Evolutionary conservation across 176 grass and related monocot species (phyloP).

Genomic region (Secale cereale): DNA sequence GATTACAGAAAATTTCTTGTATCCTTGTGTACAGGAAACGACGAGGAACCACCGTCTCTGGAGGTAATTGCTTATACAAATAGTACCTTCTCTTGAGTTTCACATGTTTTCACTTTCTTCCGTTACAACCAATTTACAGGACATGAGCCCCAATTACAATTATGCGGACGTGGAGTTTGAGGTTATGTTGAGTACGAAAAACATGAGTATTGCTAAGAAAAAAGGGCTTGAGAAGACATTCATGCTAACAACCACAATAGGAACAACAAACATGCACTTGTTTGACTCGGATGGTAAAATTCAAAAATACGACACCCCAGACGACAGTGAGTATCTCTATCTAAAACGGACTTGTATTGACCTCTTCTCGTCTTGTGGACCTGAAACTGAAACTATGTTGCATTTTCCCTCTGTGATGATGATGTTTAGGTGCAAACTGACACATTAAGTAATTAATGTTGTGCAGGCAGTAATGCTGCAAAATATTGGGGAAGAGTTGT

Average conservation of each 20-base stretch:
- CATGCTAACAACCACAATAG: conserved; percentile 72
- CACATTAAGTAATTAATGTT: too few relatives aligned
- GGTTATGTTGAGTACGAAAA: conserved; percentile 47
- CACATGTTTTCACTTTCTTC: background rate
- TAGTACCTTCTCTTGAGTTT: conserved; percentile 5
- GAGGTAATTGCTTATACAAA: conserved; percentile 40
- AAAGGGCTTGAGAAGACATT: conserved; percentile 84
- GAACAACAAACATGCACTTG: conserved; percentile 89
- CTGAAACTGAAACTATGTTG: background rate
- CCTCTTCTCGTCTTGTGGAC: too few relatives aligned
- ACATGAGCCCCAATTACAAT: conserved; percentile 37
- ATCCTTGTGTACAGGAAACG: conserved; percentile 10
- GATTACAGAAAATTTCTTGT: conserved; percentile 69
- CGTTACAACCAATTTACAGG: conserved; percentile 28
- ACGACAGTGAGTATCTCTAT: conserved; percentile 59
- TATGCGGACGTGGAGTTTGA: conserved; percentile 52
- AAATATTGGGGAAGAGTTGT: conserved; percentile 56
- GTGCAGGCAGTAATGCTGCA: conserved; percentile 46
- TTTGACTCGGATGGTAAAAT: conserved; percentile 71
- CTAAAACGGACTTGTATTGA: too few relatives aligned
- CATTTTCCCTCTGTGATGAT: too few relatives aligned
- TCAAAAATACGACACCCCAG: too few relatives aligned
- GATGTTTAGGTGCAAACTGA: too few relatives aligned
- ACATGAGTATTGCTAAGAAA: conserved; percentile 61
- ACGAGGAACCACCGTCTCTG: conserved; percentile 39